phyloP scores from a whole-genome alignment of 2,329 filamentous ascomycete genomes.

The Fusarium udum region DNA sequence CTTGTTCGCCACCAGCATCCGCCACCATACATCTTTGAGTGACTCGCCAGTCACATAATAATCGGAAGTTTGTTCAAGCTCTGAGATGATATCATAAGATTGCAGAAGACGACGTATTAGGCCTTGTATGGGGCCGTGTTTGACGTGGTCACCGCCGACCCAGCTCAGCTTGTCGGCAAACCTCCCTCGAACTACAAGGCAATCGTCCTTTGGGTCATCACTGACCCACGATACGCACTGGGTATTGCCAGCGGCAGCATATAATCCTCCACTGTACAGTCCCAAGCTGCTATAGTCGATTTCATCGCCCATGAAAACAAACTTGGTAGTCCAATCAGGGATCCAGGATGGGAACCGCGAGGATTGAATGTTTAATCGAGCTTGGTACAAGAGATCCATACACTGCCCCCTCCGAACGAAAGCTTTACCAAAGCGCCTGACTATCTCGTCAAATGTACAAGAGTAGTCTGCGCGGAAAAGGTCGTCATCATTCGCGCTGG shows the following conservation, averaged over 20 bases:
- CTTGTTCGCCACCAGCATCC: neutral
- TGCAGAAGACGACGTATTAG: neutral
- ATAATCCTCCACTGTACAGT: rapidly evolving
- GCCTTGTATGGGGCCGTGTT: neutral
- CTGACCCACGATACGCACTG: neutral
- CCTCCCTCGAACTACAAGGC: neutral
- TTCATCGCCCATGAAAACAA: neutral
- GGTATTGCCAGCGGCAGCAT: neutral
- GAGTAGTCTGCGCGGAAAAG: neutral
- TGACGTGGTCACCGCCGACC: neutral
- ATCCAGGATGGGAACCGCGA: neutral
- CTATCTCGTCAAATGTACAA: neutral
- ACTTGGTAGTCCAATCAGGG: neutral
- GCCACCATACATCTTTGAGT: neutral
- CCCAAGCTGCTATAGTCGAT: neutral
- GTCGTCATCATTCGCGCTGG: rapidly evolving
- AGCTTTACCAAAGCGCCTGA: rapidly evolving
- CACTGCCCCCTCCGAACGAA: neutral
- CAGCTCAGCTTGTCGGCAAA: neutral
- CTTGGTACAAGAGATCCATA: neutral
- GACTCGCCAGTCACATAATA: neutral
- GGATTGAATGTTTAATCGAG: neutral
- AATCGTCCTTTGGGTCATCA: neutral
- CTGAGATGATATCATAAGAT: rapidly evolving
- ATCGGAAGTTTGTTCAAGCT: rapidly evolving